Percentiles rank a stretch among this genome's conserved stretches.
Conservation (phyloP, 106 monocot genomes). For the Agapanthus africanus region DNA sequence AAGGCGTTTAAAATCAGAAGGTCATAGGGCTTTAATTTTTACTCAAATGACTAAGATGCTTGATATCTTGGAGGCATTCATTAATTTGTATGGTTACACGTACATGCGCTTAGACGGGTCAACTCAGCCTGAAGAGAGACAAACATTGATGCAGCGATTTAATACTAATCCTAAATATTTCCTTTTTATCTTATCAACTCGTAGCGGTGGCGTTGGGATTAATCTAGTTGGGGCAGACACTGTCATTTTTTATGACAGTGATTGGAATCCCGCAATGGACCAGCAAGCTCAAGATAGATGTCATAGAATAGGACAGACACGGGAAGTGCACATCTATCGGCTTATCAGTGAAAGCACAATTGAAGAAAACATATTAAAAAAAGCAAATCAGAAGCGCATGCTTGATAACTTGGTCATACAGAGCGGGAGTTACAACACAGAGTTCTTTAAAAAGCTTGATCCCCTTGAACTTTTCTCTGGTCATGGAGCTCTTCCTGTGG, state of each 20-base stretch:
- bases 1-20: conserved; percentile 76
- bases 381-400: conserved; percentile 94
- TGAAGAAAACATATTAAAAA: conserved; percentile 97
- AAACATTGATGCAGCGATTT: conserved; percentile 96
- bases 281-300: conserved; percentile 99
- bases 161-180: conserved; percentile 95
- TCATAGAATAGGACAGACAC: conserved; percentile 95
- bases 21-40: conserved; percentile 93
- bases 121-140: conserved; percentile 94
- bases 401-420: conserved; percentile 99
- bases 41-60: conserved; percentile 99
- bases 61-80: conserved; percentile 92
- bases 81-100: conserved; percentile 98
- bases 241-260: conserved; percentile 99
- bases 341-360: conserved; percentile 93
- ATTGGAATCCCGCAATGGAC: conserved; percentile 99
- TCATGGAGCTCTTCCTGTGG: conserved; percentile 35
- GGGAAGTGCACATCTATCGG: conserved; percentile 96
- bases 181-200: conserved; percentile 93
- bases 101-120: conserved; percentile 98
- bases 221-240: conserved; percentile 98
- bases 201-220: conserved; percentile 98
- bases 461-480: conserved; percentile 88
- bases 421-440: conserved; percentile 95
- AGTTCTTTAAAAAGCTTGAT: conserved; percentile 98